phyloP scores from a whole-genome alignment of 495 filamentous ascomycete species.

The Tetracladium setigerum region DNA sequence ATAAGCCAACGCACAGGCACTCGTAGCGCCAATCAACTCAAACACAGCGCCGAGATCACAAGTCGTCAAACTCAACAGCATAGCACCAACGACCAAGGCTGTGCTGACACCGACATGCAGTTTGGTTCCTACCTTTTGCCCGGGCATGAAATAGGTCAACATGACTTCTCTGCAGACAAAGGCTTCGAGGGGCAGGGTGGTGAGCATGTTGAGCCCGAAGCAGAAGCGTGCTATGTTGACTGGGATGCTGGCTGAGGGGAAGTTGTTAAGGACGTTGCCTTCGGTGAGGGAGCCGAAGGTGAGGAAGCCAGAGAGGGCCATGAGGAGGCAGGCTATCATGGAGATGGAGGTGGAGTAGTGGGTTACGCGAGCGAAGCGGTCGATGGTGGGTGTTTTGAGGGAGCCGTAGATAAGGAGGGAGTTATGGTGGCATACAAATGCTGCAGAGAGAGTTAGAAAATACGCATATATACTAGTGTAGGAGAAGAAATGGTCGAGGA shows the following conservation, averaged over 20 bases:
- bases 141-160: conserved; percentile 84
- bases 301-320: conserved; percentile 86
- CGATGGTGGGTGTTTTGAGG: conserved; percentile 84
- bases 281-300: conserved; percentile 86
- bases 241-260: conserved; percentile 79
- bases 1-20: conserved; percentile 87
- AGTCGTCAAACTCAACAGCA: conserved; percentile 69
- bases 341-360: conserved; percentile 87
- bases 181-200: conserved; percentile 88
- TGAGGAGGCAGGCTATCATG: conserved; percentile 77
- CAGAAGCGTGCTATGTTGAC: conserved; percentile 92
- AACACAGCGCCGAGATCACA: conserved; percentile 93
- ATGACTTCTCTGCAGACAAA: conserved; percentile 98
- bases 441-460: conserved; percentile 34
- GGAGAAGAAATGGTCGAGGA: background rate
- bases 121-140: conserved; percentile 69
- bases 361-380: conserved; percentile 86
- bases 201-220: conserved; percentile 97
- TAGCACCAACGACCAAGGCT: conserved; percentile 67
- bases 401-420: conserved; percentile 96
- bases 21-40: conserved; percentile 91
- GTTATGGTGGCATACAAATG: conserved; percentile 93
- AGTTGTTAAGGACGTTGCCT: conserved; percentile 97
- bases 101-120: conserved; percentile 83
- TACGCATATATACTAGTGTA: background rate